Percentiles rank a stretch among this genome's conserved stretches.
Conservation (phyloP, 768 basidiomycete genomes). For the Suillus hirtellus region DNA sequence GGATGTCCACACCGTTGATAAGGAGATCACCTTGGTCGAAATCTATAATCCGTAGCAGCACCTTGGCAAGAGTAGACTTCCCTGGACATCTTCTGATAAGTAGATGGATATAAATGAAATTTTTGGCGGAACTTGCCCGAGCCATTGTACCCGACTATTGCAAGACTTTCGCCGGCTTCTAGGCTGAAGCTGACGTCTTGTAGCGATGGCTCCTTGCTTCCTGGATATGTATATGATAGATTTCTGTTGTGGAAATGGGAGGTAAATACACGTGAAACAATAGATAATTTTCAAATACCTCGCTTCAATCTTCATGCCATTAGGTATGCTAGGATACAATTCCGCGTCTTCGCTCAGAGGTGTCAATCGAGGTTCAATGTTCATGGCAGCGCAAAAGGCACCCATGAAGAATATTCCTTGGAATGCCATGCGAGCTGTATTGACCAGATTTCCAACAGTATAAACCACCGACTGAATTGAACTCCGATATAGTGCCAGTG, state of each 20-base stretch:
- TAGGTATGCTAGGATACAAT: constrained; percentile 45
- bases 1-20: constrained; percentile 71
- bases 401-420: constrained; percentile 87
- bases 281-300: constrained; percentile 45
- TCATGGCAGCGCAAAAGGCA: constrained; percentile 79
- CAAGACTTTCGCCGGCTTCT: constrained; percentile 75
- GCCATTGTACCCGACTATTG: constrained; percentile 84
- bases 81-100: constrained; percentile 41
- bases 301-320: constrained; percentile 71
- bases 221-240: constrained; percentile 80
- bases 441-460: constrained; percentile 61
- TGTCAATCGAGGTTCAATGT: constrained; percentile 65
- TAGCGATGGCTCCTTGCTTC: constrained; percentile 64
- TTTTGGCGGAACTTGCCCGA: constrained; percentile 53
- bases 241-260: constrained; percentile 40
- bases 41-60: constrained; percentile 76
- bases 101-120: constrained; percentile 15
- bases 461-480: constrained; percentile 73
- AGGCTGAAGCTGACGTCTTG: constrained; percentile 69
- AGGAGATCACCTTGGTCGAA: constrained; percentile 68
- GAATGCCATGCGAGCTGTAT: constrained; percentile 72
- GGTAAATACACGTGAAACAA: constrained; percentile 11
- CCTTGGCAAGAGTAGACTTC: constrained; percentile 85
- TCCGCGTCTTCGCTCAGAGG: constrained; percentile 55
- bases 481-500: constrained; percentile 78